A percentile compares a stretch with the other conserved stretches of the same genome.
These are phyloP conservation scores for Mallotus nudiflorus DNA, from an alignment of 345 rosid species.

Conservation along the genomic window DNA sequence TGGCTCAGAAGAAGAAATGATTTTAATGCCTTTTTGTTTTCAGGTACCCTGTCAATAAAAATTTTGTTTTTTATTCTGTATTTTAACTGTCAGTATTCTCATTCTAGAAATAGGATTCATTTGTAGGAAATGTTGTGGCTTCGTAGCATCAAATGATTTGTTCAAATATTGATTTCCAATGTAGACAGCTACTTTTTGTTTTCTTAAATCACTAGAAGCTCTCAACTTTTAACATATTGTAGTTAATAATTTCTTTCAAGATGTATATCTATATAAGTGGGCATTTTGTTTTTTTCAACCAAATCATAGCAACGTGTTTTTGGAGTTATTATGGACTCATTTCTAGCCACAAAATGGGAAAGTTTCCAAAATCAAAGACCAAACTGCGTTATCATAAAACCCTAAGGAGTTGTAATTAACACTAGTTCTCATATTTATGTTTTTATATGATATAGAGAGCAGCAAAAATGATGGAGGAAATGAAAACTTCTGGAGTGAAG, in stretches of 20 bases:
- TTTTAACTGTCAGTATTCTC: too few relatives aligned
- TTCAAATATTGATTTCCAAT: too few relatives aligned
- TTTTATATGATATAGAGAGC: conserved; percentile 52
- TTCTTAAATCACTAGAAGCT: too few relatives aligned
- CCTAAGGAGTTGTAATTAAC: background rate
- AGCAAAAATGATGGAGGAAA: conserved; percentile 58
- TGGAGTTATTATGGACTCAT: background rate
- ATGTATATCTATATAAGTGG: background rate
- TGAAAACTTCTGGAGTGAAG: conserved; percentile 60
- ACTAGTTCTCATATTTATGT: background rate
- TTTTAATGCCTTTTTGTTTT: too few relatives aligned
- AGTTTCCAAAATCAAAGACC: background rate
- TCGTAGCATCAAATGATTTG: too few relatives aligned
- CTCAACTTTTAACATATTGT: too few relatives aligned
- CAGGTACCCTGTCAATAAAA: too few relatives aligned
- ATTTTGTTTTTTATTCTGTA: too few relatives aligned
- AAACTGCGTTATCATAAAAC: background rate
- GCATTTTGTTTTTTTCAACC: background rate
- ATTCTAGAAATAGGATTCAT: too few relatives aligned
- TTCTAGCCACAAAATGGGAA: background rate
- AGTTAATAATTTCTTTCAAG: background rate
- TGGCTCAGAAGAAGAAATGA: too few relatives aligned
- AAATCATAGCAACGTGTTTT: background rate
- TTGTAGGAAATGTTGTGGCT: too few relatives aligned
- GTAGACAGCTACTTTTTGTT: too few relatives aligned